Percentiles rank a stretch among this genome's conserved stretches.
These are phyloP conservation scores for Podospora conica DNA, from an alignment of 495 filamentous ascomycete species.

Conservation along the genomic window DNA sequence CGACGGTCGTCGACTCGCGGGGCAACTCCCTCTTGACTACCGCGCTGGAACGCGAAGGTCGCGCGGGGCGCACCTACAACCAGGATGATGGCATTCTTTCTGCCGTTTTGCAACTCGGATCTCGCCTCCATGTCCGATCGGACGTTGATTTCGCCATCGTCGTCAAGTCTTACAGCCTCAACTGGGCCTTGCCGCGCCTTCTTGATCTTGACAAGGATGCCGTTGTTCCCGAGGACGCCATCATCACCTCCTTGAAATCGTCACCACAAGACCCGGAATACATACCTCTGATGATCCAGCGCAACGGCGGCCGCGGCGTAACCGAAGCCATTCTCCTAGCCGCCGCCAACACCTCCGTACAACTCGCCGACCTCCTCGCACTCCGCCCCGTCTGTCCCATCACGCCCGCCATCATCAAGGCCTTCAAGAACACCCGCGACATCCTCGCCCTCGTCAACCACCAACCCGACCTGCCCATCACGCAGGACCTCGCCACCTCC, in stretches of 20 bases:
- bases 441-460: neutral
- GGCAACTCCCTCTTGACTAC: neutral
- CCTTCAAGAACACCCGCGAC: neutral
- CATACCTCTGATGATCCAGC: neutral
- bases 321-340: neutral
- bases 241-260: neutral
- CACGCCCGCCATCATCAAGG: neutral
- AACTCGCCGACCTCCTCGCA: neutral
- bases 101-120: neutral
- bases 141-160: neutral
- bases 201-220: neutral
- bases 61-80: neutral
- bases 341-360: neutral
- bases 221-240: neutral
- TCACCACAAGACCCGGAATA: neutral
- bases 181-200: neutral
- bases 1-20: neutral
- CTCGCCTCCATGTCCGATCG: neutral
- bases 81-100: neutral
- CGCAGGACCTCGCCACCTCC: neutral
- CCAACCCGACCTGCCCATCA: neutral
- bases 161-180: neutral
- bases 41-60: neutral
- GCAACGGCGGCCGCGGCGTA: neutral
- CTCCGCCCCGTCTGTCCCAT: neutral